Conservation (phyloP, 208 protist species). For the Trypanosoma melophagium region DNA sequence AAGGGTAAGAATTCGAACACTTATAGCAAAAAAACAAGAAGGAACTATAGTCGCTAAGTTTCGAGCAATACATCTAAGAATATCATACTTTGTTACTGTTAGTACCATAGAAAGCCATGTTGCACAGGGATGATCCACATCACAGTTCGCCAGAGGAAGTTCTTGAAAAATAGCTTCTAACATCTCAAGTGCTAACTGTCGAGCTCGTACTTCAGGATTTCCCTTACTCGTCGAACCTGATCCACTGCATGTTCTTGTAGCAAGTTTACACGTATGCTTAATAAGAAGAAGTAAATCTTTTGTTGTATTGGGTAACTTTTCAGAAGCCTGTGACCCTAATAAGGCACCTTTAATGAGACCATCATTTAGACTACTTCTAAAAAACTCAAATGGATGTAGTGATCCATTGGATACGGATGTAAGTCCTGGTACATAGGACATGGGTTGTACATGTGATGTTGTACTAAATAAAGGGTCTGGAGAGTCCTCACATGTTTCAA, state of each 20-base stretch:
- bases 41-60: slow-evolving; percentile 60
- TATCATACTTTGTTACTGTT: slow-evolving; percentile 56
- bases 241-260: slow-evolving; percentile 38
- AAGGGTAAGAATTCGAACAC: slow-evolving; percentile 51
- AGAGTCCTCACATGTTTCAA: neutral
- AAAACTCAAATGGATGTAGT: slow-evolving; percentile 12
- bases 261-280: slow-evolving; percentile 50
- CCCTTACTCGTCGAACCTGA: slow-evolving; percentile 37
- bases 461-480: slow-evolving; percentile 7
- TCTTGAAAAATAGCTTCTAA: slow-evolving; percentile 51
- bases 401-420: neutral
- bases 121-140: slow-evolving; percentile 63
- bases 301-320: slow-evolving; percentile 43
- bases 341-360: slow-evolving; percentile 38
- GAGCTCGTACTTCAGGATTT: slow-evolving; percentile 47
- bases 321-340: slow-evolving; percentile 12
- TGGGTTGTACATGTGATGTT: neutral
- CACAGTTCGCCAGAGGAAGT: slow-evolving; percentile 71
- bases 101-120: slow-evolving; percentile 67
- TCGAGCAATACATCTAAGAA: slow-evolving; percentile 49
- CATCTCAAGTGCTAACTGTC: slow-evolving; percentile 59
- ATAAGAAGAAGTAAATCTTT: slow-evolving; percentile 64
- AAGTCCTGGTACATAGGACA: neutral
- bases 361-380: slow-evolving; percentile 36
- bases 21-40: slow-evolving; percentile 57